phyloP scores from a whole-genome alignment of 331 rosid species.

The Erythrophleum ivorense region DNA sequence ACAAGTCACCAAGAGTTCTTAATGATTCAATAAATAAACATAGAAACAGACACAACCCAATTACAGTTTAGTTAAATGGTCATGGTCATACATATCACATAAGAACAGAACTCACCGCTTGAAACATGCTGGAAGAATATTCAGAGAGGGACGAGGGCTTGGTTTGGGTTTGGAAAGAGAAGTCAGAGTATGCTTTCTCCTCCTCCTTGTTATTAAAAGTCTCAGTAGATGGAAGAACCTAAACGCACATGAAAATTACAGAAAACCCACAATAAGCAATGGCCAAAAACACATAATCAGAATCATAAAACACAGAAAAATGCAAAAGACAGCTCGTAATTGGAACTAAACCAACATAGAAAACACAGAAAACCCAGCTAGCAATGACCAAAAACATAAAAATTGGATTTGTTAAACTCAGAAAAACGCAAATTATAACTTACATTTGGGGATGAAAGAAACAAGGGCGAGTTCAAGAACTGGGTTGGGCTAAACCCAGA shows the following conservation, averaged over 20 bases:
- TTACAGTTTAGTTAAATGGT: slow-evolving; percentile 12
- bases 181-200: slow-evolving; percentile 56
- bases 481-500: slow-evolving; percentile 68
- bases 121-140: slow-evolving; percentile 57
- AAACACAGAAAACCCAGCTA: slow-evolving; percentile 27
- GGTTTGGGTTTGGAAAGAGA: slow-evolving; percentile 73
- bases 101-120: slow-evolving; percentile 49
- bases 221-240: slow-evolving; percentile 78
- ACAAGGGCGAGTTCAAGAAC: slow-evolving; percentile 62
- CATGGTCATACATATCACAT: slow-evolving; percentile 1
- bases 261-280: slow-evolving; percentile 31
- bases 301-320: neutral
- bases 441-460: slow-evolving; percentile 50
- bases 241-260: slow-evolving; percentile 7
- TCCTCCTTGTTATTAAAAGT: slow-evolving; percentile 50
- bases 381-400: slow-evolving; percentile 4
- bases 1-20: neutral
- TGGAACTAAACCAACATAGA: neutral
- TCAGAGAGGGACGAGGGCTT: slow-evolving; percentile 47
- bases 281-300: slow-evolving; percentile 11
- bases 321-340: no score
- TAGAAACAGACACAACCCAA: slow-evolving; percentile 7
- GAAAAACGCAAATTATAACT: slow-evolving; percentile 8
- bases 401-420: neutral
- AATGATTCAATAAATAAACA: slow-evolving; percentile 13